Evolutionary conservation across 345 rosid species (phyloP).

Genomic region (Aethionema arabicum): DNA sequence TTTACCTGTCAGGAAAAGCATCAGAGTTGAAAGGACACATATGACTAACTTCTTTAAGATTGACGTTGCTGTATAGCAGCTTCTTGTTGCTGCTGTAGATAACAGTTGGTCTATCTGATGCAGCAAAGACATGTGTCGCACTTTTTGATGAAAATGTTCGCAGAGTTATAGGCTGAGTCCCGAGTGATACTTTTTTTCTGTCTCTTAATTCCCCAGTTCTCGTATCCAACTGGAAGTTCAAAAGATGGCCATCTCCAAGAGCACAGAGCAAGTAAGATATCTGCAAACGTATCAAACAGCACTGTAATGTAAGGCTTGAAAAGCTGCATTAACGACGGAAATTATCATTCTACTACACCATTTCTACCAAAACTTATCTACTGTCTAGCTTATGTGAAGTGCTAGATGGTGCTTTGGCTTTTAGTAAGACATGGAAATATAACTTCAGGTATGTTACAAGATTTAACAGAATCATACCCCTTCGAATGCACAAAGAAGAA

Average conservation of each 20-base stretch:
- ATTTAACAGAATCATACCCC: slow-evolving; percentile 59
- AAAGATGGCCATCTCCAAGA: slow-evolving; percentile 97
- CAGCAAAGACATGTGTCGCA: slow-evolving; percentile 88
- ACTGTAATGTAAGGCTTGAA: no score
- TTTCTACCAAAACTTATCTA: background rate
- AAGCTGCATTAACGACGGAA: no score
- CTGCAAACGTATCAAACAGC: slow-evolving; percentile 37
- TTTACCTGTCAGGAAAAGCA: slow-evolving; percentile 97
- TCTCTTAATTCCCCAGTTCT: slow-evolving; percentile 77
- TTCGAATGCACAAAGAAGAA: slow-evolving; percentile 92
- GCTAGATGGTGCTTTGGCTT: no score
- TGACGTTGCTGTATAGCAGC: slow-evolving; percentile 92
- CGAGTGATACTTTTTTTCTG: slow-evolving; percentile 95
- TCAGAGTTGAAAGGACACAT: slow-evolving; percentile 99
- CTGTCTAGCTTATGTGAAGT: slow-evolving; percentile 20
- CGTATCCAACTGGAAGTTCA: slow-evolving; percentile 83
- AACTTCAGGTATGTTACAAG: background rate
- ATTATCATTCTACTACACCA: background rate
- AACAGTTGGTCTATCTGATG: slow-evolving; percentile 95
- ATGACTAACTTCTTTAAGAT: slow-evolving; percentile 95
- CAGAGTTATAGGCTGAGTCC: slow-evolving; percentile 95
- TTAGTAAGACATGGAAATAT: no score
- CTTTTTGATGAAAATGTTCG: slow-evolving; percentile 94
- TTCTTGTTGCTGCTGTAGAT: slow-evolving; percentile 98
- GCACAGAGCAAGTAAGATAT: slow-evolving; percentile 93